These are phyloP conservation scores for Bruguiera gymnorhiza DNA, from an alignment of 345 rosid genomes.

Conservation along the genomic window DNA sequence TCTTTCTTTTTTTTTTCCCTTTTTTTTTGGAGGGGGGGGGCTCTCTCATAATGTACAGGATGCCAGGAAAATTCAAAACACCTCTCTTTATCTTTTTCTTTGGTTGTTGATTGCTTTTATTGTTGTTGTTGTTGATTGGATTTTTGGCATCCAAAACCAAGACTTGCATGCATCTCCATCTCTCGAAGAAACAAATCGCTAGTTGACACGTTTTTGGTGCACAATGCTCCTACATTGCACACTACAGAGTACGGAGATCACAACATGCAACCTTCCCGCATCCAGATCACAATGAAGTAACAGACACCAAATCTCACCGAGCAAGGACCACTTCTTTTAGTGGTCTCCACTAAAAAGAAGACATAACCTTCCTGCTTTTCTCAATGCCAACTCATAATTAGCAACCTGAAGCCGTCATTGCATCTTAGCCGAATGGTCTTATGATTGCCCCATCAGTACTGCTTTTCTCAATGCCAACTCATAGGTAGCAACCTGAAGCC, in stretches of 20 bases:
- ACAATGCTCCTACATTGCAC: too few species aligned
- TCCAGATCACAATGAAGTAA: too few species aligned
- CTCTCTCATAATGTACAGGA: constrained; percentile 3
- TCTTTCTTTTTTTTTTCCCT: neutral
- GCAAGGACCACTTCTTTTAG: constrained; percentile 19
- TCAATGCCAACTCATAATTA: constrained; percentile 3
- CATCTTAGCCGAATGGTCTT: neutral
- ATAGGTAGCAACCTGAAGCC: neutral
- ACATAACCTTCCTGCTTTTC: neutral
- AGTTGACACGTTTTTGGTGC: too few species aligned
- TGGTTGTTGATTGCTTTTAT: too few species aligned
- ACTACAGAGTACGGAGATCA: too few species aligned
- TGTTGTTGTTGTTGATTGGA: too few species aligned
- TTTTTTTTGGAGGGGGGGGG: too few species aligned
- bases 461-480: neutral
- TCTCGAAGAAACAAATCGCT: too few species aligned
- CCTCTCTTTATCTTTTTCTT: neutral
- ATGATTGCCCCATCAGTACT: neutral
- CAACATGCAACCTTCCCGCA: too few species aligned
- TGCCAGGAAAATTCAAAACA: neutral
- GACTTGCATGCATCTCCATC: too few species aligned
- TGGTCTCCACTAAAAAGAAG: constrained; percentile 15
- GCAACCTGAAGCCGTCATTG: neutral
- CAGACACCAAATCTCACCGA: neutral
- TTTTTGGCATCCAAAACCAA: neutral